phyloP scores from a whole-genome alignment of 192 early-diverging fungal genomes.

The Backusella mclennaniae region DNA sequence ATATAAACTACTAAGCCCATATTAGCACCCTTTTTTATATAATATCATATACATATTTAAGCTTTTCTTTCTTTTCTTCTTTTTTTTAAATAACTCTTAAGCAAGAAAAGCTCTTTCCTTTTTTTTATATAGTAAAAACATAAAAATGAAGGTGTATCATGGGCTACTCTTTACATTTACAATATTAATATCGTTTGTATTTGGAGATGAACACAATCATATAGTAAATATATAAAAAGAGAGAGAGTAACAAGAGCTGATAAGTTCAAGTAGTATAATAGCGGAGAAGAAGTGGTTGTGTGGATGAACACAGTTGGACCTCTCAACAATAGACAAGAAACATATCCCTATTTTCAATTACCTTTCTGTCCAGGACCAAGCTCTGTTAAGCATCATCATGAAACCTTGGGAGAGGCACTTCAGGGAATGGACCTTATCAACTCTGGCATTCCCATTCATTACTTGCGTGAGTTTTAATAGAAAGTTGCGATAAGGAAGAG shows the following conservation, averaged over 20 bases:
- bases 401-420: slow-evolving; percentile 76
- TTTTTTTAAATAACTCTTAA: not conserved
- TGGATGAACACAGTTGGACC: slow-evolving; percentile 71
- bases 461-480: slow-evolving; percentile 43
- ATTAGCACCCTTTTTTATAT: not conserved
- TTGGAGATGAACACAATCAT: slow-evolving; percentile 30
- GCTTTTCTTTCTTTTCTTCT: not conserved
- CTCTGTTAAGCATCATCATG: slow-evolving; percentile 69
- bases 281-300: slow-evolving; percentile 65
- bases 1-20: not conserved
- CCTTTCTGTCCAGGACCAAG: slow-evolving; percentile 68
- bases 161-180: not conserved
- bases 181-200: slow-evolving; percentile 8
- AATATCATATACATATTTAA: not conserved
- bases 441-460: slow-evolving; percentile 69
- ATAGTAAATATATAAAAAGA: slow-evolving; percentile 15
- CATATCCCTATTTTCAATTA: slow-evolving; percentile 70
- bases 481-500: not conserved
- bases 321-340: slow-evolving; percentile 67
- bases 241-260: not conserved
- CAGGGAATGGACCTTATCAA: slow-evolving; percentile 74
- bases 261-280: slow-evolving; percentile 45
- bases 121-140: not conserved
- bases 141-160: not conserved
- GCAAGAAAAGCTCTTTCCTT: not conserved